Evolutionary conservation across 2,329 filamentous ascomycete genomes (phyloP).

Genomic region (Exophiala bonariae): DNA sequence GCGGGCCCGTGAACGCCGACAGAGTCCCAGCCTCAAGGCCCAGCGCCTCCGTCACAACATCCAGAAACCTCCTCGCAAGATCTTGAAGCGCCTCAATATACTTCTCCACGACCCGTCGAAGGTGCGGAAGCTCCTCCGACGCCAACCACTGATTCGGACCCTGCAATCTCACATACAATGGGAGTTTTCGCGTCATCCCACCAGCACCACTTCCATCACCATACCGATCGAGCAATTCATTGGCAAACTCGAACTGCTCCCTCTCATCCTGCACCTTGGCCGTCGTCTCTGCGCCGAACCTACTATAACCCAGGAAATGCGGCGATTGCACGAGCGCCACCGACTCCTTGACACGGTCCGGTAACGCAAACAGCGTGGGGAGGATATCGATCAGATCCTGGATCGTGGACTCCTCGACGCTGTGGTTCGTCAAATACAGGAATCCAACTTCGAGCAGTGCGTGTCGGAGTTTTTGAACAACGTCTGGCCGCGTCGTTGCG

Average conservation of each 20-base stretch:
- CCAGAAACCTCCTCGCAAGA: conserved; percentile 55
- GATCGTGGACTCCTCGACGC: conserved; percentile 21
- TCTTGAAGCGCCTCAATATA: conserved; percentile 55
- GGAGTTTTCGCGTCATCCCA: conserved; percentile 27
- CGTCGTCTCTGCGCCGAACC: conserved; percentile 57
- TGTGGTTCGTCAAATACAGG: conserved; percentile 31
- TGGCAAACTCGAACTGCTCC: conserved; percentile 60
- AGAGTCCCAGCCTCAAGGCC: conserved; percentile 50
- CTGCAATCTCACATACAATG: conserved; percentile 46
- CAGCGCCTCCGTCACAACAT: conserved; percentile 58
- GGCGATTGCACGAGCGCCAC: conserved; percentile 50
- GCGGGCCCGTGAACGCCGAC: conserved; percentile 54
- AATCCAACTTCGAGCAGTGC: conserved; percentile 29
- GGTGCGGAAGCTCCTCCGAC: conserved; percentile 18
- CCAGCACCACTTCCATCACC: conserved; percentile 19
- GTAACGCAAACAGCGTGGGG: conserved; percentile 25
- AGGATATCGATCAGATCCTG: conserved; percentile 21
- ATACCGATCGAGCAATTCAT: conserved; percentile 43
- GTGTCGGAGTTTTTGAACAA: conserved; percentile 21
- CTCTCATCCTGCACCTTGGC: conserved; percentile 52
- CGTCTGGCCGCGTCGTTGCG: conserved; percentile 4
- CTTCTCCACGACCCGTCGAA: conserved; percentile 41
- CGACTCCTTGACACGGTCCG: conserved; percentile 22
- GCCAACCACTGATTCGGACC: conserved; percentile 52
- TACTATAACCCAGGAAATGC: conserved; percentile 62